Base-by-base conservation (phyloP, 139 green algal species). In the Chlamydomonas schloesseri region DNA sequence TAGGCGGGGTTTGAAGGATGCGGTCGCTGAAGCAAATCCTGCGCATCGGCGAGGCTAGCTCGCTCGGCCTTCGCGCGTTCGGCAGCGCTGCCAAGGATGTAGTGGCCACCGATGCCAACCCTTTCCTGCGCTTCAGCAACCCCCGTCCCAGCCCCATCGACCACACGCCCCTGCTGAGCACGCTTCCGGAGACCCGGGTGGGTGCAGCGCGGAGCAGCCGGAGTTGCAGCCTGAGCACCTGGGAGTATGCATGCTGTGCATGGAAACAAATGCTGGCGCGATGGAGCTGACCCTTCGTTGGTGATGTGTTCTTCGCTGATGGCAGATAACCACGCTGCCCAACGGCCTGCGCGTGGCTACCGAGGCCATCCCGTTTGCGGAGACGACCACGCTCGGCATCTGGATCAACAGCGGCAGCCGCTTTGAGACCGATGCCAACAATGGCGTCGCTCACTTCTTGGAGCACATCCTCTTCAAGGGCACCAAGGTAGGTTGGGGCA, bases 381-480 rank as follows among this genome's bases (percentile, higher is more conserved):
- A 96, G 62, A 99, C 97, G 2, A 96, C 98, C 13, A 99, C 96
- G 21, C 94, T 99, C 29, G 98, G 98, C 17, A 95, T 99, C 50
- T 99, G 96, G 95, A 99, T 99, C 87, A 98, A 99, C 91, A 96
- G 97, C n/a, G 98, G 98, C 58, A 97, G 91, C 82, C 90, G 98
- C 34, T 99, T 97, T 81, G 97, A 99, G 92, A 97, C 90, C 6
- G 96, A 96, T 29, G 89, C 90, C 42, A 98, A 95, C 88, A 99
- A 99, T 83, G 98, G 98, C 65, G 96, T 95, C 11, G 98, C 98
- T 11, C 98, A 99, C 88, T 99, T 99, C 89, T 93, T 99, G 81
- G 98, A 99, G 93, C 98, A 99, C 93, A 98, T 99, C 94, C 95
- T 97, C 13, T 99, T 99, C 93, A 99, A 99, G 93, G 98, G 98